Conservation (phyloP, 1,139 yeast species). For the Hyphopichia fennica region DNA sequence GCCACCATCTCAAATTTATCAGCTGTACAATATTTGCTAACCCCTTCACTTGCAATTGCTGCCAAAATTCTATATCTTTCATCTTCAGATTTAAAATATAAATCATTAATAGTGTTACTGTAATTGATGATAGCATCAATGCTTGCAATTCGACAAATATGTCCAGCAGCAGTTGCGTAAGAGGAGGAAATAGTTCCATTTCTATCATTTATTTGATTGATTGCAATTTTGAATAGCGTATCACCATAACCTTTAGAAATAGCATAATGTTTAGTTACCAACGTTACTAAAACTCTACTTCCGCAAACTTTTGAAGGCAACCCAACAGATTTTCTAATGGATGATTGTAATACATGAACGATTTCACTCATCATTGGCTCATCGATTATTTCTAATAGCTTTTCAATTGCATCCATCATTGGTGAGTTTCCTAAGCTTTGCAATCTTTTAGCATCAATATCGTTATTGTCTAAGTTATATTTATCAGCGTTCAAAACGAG, state of each 20-base stretch:
- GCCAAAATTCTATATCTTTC: conserved; percentile 52
- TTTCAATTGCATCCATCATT: conserved; percentile 84
- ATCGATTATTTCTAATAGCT: conserved; percentile 59
- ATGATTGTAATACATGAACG: conserved; percentile 45
- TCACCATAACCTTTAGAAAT: conserved; percentile 63
- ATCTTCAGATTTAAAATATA: conserved; percentile 63
- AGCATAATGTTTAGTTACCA: conserved; percentile 59
- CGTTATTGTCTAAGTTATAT: conserved; percentile 68
- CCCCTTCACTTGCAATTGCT: conserved; percentile 64
- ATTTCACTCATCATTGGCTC: conserved; percentile 52
- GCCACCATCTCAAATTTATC: conserved; percentile 68
- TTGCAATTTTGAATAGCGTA: conserved; percentile 55
- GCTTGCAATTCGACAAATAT: conserved; percentile 65
- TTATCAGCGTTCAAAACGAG: conserved; percentile 86
- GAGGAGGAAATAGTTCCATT: conserved; percentile 74
- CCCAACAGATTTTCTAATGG: conserved; percentile 74
- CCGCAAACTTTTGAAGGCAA: conserved; percentile 91
- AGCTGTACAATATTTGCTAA: conserved; percentile 71
- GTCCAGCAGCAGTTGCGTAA: conserved; percentile 81
- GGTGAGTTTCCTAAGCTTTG: conserved; percentile 81
- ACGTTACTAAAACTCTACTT: conserved; percentile 67
- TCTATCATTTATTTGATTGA: conserved; percentile 62
- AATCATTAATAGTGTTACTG: conserved; percentile 47
- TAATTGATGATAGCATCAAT: conserved; percentile 56
- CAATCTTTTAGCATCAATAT: conserved; percentile 75